These are phyloP conservation scores for Cudoniella acicularis DNA, from an alignment of 495 filamentous ascomycete genomes.

Conservation along the genomic window DNA sequence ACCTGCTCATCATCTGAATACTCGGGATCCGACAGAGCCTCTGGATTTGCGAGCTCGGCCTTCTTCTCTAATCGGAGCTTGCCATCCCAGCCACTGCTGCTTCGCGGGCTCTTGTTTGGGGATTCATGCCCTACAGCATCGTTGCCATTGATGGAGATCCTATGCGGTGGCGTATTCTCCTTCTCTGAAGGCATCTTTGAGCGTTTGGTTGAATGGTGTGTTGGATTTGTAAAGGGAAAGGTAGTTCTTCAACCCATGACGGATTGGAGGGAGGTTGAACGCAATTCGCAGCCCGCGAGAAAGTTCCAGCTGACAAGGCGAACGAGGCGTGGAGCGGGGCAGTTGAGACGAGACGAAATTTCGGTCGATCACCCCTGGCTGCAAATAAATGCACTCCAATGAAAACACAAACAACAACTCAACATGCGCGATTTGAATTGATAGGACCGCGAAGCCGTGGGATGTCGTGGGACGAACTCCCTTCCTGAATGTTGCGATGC, in stretches of 20 bases:
- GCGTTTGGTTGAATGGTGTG: background rate
- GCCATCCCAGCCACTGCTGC: slow-evolving; percentile 89
- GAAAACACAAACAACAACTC: slow-evolving; percentile 1
- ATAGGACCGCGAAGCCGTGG: background rate
- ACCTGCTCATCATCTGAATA: slow-evolving; percentile 80
- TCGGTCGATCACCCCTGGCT: no score
- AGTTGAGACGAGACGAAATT: background rate
- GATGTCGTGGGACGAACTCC: background rate
- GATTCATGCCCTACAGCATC: slow-evolving; percentile 22
- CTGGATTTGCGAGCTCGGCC: slow-evolving; percentile 64
- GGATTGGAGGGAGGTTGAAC: background rate
- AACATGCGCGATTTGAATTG: slow-evolving; percentile 6
- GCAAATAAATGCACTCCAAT: background rate
- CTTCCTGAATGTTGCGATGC: background rate
- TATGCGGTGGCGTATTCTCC: slow-evolving; percentile 18
- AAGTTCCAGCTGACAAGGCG: background rate
- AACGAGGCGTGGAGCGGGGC: background rate
- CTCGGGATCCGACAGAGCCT: slow-evolving; percentile 75
- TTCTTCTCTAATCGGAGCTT: slow-evolving; percentile 71
- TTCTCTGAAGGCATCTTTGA: slow-evolving; percentile 21
- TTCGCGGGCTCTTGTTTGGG: slow-evolving; percentile 25
- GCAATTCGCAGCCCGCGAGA: background rate
- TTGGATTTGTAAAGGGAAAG: background rate
- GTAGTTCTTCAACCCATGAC: slow-evolving; percentile 9
- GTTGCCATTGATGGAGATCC: slow-evolving; percentile 20